phyloP scores from a whole-genome alignment of 2,329 filamentous ascomycete species.

The Trematosphaeria pertusa region DNA sequence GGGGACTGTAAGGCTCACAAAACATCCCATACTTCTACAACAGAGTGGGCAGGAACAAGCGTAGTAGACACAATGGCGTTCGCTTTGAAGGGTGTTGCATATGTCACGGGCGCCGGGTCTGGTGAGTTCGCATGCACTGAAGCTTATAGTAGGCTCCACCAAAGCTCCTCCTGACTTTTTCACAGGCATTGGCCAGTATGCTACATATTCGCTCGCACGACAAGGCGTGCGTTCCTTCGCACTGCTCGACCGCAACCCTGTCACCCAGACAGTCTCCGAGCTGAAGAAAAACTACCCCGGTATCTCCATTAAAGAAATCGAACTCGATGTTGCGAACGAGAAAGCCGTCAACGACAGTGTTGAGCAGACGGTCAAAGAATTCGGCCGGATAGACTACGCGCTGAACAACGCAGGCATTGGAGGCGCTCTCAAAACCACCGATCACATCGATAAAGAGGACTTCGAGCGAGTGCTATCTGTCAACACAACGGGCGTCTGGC shows the following conservation, averaged over 20 bases:
- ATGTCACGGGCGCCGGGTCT: slow-evolving; percentile 58
- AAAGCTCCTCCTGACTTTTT: no score
- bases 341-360: slow-evolving; percentile 54
- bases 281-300: slow-evolving; percentile 50
- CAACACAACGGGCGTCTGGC: slow-evolving; percentile 64
- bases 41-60: neutral
- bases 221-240: slow-evolving; percentile 58
- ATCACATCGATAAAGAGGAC: slow-evolving; percentile 56
- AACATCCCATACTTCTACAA: neutral
- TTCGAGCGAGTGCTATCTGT: slow-evolving; percentile 61
- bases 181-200: slow-evolving; percentile 58
- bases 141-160: slow-evolving; percentile 52
- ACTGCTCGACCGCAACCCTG: slow-evolving; percentile 55
- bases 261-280: slow-evolving; percentile 36
- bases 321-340: slow-evolving; percentile 57
- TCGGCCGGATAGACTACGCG: slow-evolving; percentile 63
- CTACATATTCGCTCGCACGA: slow-evolving; percentile 56
- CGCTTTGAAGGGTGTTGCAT: slow-evolving; percentile 55
- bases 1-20: no score
- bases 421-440: slow-evolving; percentile 52
- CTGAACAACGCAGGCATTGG: slow-evolving; percentile 64
- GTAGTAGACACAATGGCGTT: slow-evolving; percentile 41
- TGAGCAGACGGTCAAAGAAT: slow-evolving; percentile 50
- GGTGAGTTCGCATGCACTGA: slow-evolving; percentile 58
- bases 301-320: slow-evolving; percentile 51